These are phyloP conservation scores for Naegleria gruberi DNA, from an alignment of 208 protist species.

Conservation along the genomic window DNA sequence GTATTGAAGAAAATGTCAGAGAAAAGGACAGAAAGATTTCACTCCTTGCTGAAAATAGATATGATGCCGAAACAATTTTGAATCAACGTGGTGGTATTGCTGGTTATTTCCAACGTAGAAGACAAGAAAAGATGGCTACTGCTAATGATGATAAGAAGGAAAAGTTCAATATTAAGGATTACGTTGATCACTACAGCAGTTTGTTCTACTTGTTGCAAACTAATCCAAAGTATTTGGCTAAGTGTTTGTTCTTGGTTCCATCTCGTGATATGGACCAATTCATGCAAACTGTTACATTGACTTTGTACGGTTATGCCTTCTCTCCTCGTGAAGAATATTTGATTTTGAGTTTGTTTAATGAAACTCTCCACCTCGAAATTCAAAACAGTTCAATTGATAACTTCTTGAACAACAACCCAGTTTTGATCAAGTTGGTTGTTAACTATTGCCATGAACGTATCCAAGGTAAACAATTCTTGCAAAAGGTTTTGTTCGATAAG, in stretches of 20 bases:
- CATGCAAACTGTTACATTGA: conserved; percentile 52
- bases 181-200: conserved; percentile 42
- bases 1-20: conserved; percentile 48
- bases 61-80: conserved; percentile 42
- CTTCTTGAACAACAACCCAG: conserved; percentile 45
- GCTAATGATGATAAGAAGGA: not conserved
- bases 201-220: conserved; percentile 65
- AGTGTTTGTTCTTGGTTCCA: conserved; percentile 40
- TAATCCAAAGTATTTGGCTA: conserved; percentile 56
- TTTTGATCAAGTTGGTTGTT: conserved; percentile 56
- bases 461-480: conserved; percentile 48
- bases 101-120: not conserved
- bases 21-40: conserved; percentile 54
- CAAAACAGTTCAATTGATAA: conserved; percentile 33
- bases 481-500: conserved; percentile 39
- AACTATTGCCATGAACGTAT: conserved; percentile 44
- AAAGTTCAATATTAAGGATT: not conserved
- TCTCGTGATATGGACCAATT: conserved; percentile 47
- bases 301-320: conserved; percentile 59
- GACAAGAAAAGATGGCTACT: not conserved
- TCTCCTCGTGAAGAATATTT: conserved; percentile 58
- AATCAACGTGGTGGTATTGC: conserved; percentile 36
- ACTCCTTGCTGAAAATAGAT: conserved; percentile 54
- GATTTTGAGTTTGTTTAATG: conserved; percentile 49
- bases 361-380: conserved; percentile 53